Base-by-base conservation (phyloP, 169 alveolate genomes). In the Plasmodium gaboni region DNA sequence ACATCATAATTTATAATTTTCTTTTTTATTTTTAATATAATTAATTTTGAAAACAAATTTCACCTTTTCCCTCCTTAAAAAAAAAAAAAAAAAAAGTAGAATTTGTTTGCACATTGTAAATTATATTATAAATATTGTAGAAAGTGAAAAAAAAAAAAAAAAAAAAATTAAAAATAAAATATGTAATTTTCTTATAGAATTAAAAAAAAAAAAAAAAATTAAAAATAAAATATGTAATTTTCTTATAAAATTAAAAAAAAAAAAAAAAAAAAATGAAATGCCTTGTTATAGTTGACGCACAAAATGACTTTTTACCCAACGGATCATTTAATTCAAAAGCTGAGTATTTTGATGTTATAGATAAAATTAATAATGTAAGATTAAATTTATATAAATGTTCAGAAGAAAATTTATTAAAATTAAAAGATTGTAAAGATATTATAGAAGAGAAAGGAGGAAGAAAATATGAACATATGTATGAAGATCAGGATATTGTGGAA, bases 251-350 rank as follows among this genome's bases (percentile, higher is more conserved):
- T 15, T 12, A 3, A 26, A 55, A 63, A 48, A n/a, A 46, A 44
- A 12, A 22, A 15, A 28, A 64, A 15, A 26, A 19, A 63, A 76
- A 73, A 28, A 83, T 83, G 91, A 83, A 83, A 17, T 83, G 91
- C 57, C 44, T 83, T n/a, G 51, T 83, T 32, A 83, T 83, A 24
- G 91, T 83, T 8, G 91, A 83, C 22, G 86, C 91, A 2, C 91
- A 83, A 57, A 83, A 83, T 48, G 91, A 83, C 85, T 83, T 83
- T 61, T 61, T 83, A 15, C 91, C 91, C 19, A 22, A 6, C 13
- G 91, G 91, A 24, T 28, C 91, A 22, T 83, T 83, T 63, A 83
- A 83, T 38, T 67, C 91, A 5, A 61, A 48, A 42, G 70, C 17
- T 7, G 91, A 83, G 12, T 83, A 51, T 61, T 19, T 83, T 10